Evolutionary conservation across 1,284 basidiomycete species (phyloP).

Genomic region (Entoloma clypeatum): DNA sequence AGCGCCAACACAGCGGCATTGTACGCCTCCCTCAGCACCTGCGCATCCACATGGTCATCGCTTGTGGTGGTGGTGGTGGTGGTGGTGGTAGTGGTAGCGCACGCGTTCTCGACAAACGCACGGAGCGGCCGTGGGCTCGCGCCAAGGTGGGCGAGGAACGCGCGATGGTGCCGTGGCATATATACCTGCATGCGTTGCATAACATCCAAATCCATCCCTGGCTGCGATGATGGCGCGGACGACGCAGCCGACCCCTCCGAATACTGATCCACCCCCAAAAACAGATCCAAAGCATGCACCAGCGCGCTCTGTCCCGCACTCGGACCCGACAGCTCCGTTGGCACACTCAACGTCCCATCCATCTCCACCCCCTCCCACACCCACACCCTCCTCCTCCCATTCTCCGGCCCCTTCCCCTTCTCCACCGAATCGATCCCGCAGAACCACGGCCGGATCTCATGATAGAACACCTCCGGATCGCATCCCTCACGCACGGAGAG

Average conservation of each 20-base stretch:
- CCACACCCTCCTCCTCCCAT: slow-evolving; percentile 60
- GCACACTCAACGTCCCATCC: slow-evolving; percentile 44
- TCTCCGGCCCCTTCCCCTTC: slow-evolving; percentile 60
- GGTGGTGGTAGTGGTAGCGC: too few species aligned
- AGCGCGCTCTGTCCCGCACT: slow-evolving; percentile 92
- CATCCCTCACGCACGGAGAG: slow-evolving; percentile 69
- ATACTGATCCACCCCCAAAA: slow-evolving; percentile 79
- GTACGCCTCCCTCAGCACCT: slow-evolving; percentile 60
- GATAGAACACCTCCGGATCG: slow-evolving; percentile 80
- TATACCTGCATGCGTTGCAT: slow-evolving; percentile 84
- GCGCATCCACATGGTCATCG: too few species aligned
- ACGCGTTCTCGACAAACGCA: slow-evolving; percentile 38
- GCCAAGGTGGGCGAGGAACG: slow-evolving; percentile 81
- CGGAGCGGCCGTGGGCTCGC: slow-evolving; percentile 58
- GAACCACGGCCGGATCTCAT: slow-evolving; percentile 90
- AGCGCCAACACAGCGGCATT: slow-evolving; percentile 70
- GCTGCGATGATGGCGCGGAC: slow-evolving; percentile 11
- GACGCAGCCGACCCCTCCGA: slow-evolving; percentile 16
- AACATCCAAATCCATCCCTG: slow-evolving; percentile 49
- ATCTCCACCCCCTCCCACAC: slow-evolving; percentile 69
- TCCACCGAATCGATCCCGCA: slow-evolving; percentile 75
- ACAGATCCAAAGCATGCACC: slow-evolving; percentile 88
- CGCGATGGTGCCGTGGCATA: slow-evolving; percentile 90
- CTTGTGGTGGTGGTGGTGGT: too few species aligned
- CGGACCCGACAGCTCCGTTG: slow-evolving; percentile 77